Percentiles rank a stretch among this genome's conserved stretches.
phyloP scores from a whole-genome alignment of 1,139 yeast genomes.

The Suhomyces taliae region DNA sequence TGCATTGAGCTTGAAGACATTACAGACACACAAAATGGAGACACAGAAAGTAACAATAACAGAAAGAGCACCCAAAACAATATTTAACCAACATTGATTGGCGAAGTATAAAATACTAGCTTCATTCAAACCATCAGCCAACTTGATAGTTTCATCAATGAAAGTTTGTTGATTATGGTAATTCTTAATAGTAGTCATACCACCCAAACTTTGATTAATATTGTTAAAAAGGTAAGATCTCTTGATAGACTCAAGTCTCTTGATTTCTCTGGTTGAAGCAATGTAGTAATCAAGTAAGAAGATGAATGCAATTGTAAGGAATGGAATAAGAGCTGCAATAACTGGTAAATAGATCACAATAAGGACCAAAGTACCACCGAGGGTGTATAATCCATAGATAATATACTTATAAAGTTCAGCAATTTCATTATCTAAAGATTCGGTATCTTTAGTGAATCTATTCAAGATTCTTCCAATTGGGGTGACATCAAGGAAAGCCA shows the following conservation, averaged over 20 bases:
- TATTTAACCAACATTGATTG: conserved; percentile 76
- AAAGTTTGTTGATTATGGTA: conserved; percentile 54
- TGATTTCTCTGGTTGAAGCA: conserved; percentile 72
- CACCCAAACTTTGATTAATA: conserved; percentile 72
- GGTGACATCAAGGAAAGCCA: conserved; percentile 60
- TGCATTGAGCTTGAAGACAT: conserved; percentile 61
- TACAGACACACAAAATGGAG: conserved; percentile 59
- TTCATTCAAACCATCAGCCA: conserved; percentile 65
- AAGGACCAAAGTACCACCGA: conserved; percentile 63
- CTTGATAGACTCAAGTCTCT: conserved; percentile 74
- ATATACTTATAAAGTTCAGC: conserved; percentile 57
- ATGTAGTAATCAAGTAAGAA: conserved; percentile 53
- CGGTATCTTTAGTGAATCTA: conserved; percentile 77
- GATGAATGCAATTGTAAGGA: conserved; percentile 34
- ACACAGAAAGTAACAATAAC: conserved; percentile 42
- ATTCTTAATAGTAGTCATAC: conserved; percentile 68
- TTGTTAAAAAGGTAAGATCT: conserved; percentile 77
- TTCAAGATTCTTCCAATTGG: conserved; percentile 70
- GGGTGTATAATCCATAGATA: conserved; percentile 49
- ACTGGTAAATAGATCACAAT: conserved; percentile 70
- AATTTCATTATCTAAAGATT: conserved; percentile 73
- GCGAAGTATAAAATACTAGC: conserved; percentile 66
- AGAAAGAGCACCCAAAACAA: conserved; percentile 54
- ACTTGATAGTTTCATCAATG: conserved; percentile 43
- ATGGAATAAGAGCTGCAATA: conserved; percentile 48